Percentiles rank a stretch among this genome's conserved stretches.
Conservation (phyloP, 2,329 filamentous ascomycete species). For the Grosmannia huntii region DNA sequence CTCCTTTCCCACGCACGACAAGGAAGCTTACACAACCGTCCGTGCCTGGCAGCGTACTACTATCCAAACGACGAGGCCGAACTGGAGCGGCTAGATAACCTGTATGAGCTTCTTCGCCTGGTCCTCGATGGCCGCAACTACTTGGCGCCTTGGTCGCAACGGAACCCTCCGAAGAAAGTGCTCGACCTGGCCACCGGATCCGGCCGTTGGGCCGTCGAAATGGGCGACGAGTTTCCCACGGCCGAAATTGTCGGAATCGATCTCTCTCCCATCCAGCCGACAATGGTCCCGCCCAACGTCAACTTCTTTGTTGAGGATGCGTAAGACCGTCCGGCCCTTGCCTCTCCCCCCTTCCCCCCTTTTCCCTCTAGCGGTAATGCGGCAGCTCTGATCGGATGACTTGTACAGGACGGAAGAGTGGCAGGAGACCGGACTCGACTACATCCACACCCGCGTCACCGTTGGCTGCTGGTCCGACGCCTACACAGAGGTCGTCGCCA, state of each 20-base stretch:
- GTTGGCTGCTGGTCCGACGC: conserved; percentile 37
- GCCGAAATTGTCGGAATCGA: conserved; percentile 50
- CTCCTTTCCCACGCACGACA: too few relatives aligned
- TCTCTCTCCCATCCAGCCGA: conserved; percentile 54
- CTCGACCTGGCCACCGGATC: conserved; percentile 35
- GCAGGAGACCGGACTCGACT: conserved; percentile 41
- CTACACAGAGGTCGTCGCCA: conserved; percentile 34
- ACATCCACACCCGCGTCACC: conserved; percentile 38
- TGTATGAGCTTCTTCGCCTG: conserved; percentile 19
- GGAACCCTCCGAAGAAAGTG: conserved; percentile 17
- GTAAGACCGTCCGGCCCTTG: conserved; percentile 13
- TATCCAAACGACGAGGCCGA: conserved; percentile 22
- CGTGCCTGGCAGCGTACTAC: conserved; percentile 18
- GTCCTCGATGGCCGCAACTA: conserved; percentile 19
- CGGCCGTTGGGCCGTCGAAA: conserved; percentile 55
- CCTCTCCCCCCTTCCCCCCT: conserved; percentile 2
- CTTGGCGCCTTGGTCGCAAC: conserved; percentile 17
- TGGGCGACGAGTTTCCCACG: conserved; percentile 48
- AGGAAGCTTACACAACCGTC: neutral
- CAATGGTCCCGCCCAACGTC: conserved; percentile 56
- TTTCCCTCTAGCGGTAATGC: neutral
- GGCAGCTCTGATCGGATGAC: neutral
- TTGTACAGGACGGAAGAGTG: conserved; percentile 28
- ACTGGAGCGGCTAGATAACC: conserved; percentile 18
- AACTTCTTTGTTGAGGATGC: conserved; percentile 62